A percentile compares a stretch with the other conserved stretches of the same genome.
These are phyloP conservation scores for Cercospora sp. DNA, from an alignment of 2,329 filamentous ascomycete species.

Conservation along the genomic window DNA sequence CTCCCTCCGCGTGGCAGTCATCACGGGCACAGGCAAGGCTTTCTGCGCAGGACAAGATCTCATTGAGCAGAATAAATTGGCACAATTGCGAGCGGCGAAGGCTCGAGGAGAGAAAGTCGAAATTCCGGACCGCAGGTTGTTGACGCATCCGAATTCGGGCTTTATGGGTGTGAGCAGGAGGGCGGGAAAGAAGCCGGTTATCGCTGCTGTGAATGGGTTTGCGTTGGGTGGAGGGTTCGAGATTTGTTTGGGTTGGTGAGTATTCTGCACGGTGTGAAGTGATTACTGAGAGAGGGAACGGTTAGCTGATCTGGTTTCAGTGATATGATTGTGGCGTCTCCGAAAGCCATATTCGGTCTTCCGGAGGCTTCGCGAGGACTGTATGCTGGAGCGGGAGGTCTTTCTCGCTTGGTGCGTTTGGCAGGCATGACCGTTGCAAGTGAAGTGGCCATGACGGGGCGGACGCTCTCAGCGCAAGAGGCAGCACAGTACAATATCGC, in stretches of 20 bases:
- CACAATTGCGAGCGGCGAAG: conserved; percentile 26
- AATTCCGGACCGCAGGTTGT: conserved; percentile 28
- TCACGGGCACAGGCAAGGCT: conserved; percentile 56
- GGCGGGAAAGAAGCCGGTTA: conserved; percentile 60
- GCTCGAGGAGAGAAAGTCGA: conserved; percentile 28
- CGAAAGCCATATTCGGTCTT: conserved; percentile 53
- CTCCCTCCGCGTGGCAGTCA: conserved; percentile 38
- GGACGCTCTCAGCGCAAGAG: conserved; percentile 49
- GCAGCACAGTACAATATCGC: conserved; percentile 46
- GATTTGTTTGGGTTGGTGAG: conserved; percentile 53
- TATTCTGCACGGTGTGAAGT: neutral
- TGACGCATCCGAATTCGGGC: conserved; percentile 42
- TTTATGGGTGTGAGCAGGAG: conserved; percentile 59
- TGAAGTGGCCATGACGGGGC: conserved; percentile 53
- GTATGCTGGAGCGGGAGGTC: conserved; percentile 54
- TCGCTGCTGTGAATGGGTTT: conserved; percentile 60
- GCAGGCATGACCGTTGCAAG: conserved; percentile 51
- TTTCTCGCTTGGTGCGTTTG: conserved; percentile 53
- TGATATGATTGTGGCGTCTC: conserved; percentile 56
- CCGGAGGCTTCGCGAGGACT: conserved; percentile 58
- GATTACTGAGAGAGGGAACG: neutral
- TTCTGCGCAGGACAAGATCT: conserved; percentile 60
- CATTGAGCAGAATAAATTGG: conserved; percentile 47
- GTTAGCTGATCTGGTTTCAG: conserved; percentile 14
- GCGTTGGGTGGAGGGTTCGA: conserved; percentile 60